These are phyloP conservation scores for Tubosaeta sp. DNA, from an alignment of 768 basidiomycete genomes.

Conservation along the genomic window DNA sequence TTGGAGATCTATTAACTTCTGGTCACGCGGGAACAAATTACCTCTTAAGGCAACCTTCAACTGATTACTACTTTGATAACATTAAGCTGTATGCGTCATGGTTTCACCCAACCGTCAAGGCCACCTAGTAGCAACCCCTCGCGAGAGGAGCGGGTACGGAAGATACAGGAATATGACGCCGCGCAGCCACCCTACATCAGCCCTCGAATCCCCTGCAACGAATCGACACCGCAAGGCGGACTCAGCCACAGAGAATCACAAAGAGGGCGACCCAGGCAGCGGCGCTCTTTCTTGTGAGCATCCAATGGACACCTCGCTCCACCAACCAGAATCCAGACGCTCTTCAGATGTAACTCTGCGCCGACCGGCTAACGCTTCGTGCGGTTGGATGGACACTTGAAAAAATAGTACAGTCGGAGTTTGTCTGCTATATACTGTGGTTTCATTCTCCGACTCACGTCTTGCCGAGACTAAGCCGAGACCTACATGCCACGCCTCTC, in stretches of 20 bases:
- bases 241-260: constrained; percentile 36
- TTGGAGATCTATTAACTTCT: background rate
- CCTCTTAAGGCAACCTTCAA: too few relatives aligned
- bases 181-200: constrained; percentile 42
- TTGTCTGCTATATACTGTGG: constrained; percentile 24
- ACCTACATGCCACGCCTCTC: constrained; percentile 43
- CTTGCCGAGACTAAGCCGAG: constrained; percentile 15
- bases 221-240: constrained; percentile 55
- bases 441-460: constrained; percentile 26
- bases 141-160: constrained; percentile 50
- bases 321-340: constrained; percentile 68
- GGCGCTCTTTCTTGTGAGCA: constrained; percentile 49
- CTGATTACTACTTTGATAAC: too few relatives aligned
- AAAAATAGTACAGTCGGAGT: constrained; percentile 22
- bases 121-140: constrained; percentile 47
- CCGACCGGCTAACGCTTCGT: constrained; percentile 54
- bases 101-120: constrained; percentile 80
- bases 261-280: constrained; percentile 35
- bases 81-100: constrained; percentile 61
- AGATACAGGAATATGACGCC: constrained; percentile 83
- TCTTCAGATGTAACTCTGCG: constrained; percentile 46
- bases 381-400: constrained; percentile 65
- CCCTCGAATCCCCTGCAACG: constrained; percentile 35
- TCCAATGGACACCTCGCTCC: constrained; percentile 64
- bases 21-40: constrained; percentile 3